phyloP scores from a whole-genome alignment of 202 grass and related monocot species.

The Setaria italica region DNA sequence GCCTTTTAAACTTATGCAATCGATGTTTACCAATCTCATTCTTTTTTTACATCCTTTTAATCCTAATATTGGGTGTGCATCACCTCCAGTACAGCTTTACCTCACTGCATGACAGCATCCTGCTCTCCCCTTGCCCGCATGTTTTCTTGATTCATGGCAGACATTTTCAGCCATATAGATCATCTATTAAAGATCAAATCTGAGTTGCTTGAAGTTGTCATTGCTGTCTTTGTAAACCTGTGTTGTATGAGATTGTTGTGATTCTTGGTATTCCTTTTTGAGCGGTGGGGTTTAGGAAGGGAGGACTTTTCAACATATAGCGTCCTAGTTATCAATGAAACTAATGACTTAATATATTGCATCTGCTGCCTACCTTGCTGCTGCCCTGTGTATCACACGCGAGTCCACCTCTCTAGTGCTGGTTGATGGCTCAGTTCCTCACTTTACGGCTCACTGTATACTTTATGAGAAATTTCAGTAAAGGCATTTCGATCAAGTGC shows the following conservation, averaged over 20 bases:
- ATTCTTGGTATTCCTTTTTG: too few relatives aligned
- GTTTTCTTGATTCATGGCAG: not conserved
- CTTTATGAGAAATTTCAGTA: not conserved
- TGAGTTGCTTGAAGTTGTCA: not conserved
- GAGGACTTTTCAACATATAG: not conserved
- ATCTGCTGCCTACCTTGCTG: not conserved
- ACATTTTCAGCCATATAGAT: slow-evolving; percentile 6
- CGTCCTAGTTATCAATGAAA: not conserved
- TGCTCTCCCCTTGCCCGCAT: not conserved
- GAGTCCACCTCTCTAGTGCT: not conserved
- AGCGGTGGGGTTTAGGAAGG: not conserved
- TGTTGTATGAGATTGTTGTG: too few relatives aligned
- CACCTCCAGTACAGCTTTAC: not conserved
- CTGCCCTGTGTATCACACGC: not conserved
- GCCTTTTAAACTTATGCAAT: not conserved
- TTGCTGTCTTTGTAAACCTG: not conserved
- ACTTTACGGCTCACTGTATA: not conserved
- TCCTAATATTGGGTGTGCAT: not conserved
- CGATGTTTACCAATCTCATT: not conserved
- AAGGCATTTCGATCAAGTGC: not conserved
- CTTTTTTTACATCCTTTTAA: not conserved
- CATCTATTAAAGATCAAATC: slow-evolving; percentile 20
- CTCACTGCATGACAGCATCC: not conserved
- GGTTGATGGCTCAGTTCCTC: not conserved
- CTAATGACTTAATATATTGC: not conserved